Percentiles rank a stretch among this genome's conserved stretches.
phyloP scores from a whole-genome alignment of 805 yeast species.

The Zygosaccharomyces kombuchaensis region DNA sequence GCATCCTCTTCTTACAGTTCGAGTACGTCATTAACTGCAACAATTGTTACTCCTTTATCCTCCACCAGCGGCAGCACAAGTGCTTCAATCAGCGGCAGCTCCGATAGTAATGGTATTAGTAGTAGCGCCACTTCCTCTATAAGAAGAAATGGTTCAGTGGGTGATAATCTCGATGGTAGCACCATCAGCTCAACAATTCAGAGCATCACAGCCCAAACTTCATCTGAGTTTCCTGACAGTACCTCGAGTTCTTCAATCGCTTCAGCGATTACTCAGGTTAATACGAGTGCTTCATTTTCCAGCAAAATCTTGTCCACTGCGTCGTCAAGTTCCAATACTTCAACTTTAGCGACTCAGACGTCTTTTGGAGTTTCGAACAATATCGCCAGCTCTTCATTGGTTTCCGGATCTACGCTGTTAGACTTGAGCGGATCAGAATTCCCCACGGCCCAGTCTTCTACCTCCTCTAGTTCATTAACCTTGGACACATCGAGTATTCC shows the following conservation, averaged over 20 bases:
- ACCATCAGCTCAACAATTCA: too few relatives aligned
- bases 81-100: background rate
- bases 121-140: background rate
- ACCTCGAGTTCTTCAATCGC: background rate
- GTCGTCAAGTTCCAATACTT: slow-evolving; percentile 6
- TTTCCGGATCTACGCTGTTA: background rate
- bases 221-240: background rate
- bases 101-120: too few relatives aligned
- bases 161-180: too few relatives aligned
- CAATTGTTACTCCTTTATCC: too few relatives aligned
- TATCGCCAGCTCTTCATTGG: background rate
- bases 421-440: background rate
- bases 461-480: too few relatives aligned
- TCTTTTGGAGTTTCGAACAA: background rate
- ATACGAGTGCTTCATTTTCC: background rate
- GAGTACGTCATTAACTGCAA: background rate
- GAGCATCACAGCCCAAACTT: background rate
- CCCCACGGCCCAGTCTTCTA: too few relatives aligned
- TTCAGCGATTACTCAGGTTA: background rate
- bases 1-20: background rate
- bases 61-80: background rate
- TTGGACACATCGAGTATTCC: too few relatives aligned
- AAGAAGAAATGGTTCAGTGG: background rate
- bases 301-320: background rate
- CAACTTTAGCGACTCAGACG: background rate